Evolutionary conservation across 371 early-diverging fungal species (phyloP), one percentile per base, ranked within the genome.

Genomic region (Apophysomyces variabilis): DNA sequence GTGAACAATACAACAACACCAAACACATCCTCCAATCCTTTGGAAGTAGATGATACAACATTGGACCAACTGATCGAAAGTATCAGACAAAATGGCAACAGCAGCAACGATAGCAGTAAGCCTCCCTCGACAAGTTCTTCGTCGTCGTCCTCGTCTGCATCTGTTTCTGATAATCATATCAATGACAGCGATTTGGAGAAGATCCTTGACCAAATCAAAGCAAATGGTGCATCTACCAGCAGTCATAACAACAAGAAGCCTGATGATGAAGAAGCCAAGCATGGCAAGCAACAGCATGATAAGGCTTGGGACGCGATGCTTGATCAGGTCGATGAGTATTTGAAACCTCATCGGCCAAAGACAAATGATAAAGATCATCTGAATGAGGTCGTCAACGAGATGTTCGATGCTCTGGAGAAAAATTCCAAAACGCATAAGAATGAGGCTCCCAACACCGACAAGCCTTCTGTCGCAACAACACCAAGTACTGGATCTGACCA

Each of bases 171-270:
- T 26, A 13, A 12, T n/a, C 54, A 66, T 26, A 37, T 56, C 61
- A 44, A 57, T 11, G 54, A 58, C 3, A 35, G 21, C 3, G 36
- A 64, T 43, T 36, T 62, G 47, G 47, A 62, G 9, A 14, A 45
- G 26, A 11, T 62, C 35, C 37, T 62, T 3, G 14, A 47, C 5
- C 46, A 62, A 18, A 46, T 62, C 47, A 45, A 47, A n/a, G 26
- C 12, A 6, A 4, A 50, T 0, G 41, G 41, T 13, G 13, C 41
- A 11, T 13, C 41, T 41, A 1, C 35, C 21, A 18, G 9, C 54
- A 50, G 21, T 2, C n/a, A 50, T 14, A 38, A 68, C 14, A 58
- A 60, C 21, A 18, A 61, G 18, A 57, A 70, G 32, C 47, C 69
- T 3, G 60, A 62, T 64, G 39, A 37, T 69, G 14, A 47, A 68